A percentile compares a stretch with the other conserved stretches of the same genome.
Conservation (phyloP, 148 eudicot genomes). For the Cornus kousa region DNA sequence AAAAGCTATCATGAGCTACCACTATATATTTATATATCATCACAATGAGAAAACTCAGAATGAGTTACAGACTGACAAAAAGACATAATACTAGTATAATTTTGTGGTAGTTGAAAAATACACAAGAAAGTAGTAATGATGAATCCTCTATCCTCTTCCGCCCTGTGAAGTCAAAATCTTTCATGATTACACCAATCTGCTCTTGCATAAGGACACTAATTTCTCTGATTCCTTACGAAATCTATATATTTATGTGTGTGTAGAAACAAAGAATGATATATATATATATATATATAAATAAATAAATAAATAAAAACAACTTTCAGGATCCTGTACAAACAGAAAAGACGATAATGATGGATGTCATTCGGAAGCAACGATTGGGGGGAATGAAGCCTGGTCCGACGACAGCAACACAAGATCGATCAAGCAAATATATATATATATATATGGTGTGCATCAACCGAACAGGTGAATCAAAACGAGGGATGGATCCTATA, state of each 20-base stretch:
- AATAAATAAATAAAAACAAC: background rate
- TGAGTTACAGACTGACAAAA: constrained; percentile 20
- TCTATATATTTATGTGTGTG: too few species aligned
- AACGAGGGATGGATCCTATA: too few species aligned
- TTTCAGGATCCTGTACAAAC: background rate
- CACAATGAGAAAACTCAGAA: constrained; percentile 1
- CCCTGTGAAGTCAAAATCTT: constrained; percentile 10
- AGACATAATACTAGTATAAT: background rate
- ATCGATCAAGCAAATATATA: background rate
- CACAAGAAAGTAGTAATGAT: constrained; percentile 1
- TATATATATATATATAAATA: too few species aligned
- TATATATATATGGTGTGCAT: too few species aligned
- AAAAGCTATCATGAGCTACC: constrained; percentile 13
- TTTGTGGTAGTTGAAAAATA: too few species aligned
- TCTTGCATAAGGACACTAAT: background rate
- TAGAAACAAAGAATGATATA: too few species aligned
- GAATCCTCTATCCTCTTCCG: background rate
- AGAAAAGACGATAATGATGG: background rate
- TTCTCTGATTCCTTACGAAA: background rate
- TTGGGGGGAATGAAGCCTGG: constrained; percentile 75
- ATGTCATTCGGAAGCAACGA: constrained; percentile 22
- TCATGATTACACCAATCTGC: constrained; percentile 33
- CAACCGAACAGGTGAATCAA: too few species aligned
- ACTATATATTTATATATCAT: background rate
- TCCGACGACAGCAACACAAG: constrained; percentile 42